Evolutionary conservation across 352 stramenopile species (phyloP), one percentile per base, ranked within the genome.

Genomic region (Aphanomyces invadans): DNA sequence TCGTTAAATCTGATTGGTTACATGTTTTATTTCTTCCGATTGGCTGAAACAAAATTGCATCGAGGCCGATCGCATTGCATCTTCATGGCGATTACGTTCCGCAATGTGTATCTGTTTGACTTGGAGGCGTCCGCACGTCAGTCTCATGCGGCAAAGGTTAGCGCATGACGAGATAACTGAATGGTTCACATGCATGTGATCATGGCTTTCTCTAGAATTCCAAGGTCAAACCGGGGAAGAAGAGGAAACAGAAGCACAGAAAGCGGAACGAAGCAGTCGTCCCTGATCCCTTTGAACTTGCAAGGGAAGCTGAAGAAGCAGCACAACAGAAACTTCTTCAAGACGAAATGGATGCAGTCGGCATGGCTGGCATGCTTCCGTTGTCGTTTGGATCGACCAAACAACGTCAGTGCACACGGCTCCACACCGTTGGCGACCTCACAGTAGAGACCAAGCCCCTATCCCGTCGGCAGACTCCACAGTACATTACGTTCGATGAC

Each of bases 1-100:
- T 45, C 25, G 28, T 28, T 54, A 0, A 21, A 1, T 54, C 19
- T 12, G 19, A 28, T 54, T 54, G 19, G 19, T 54, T 54, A 23
- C 21, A 28, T 54, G 46, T 54, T 28, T 12, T 54, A 1, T 1
- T 54, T 21, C 3, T 33, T 21, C 36, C 19, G 11, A 57, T 57
- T 1, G 21, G 25, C 19, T 57, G 21, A 28, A 28, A 29, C 46
- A 48, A 48, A n/a, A 54, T 29, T 54, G 46, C 46, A 15, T 54
- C 25, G 23, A 2, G 19, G 21, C 9, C 25, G 9, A 54, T 12
- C 9, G 11, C 9, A 28, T 29, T 23, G 17, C 21, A 56, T n/a
- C 3, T 31, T 15, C 23, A 67, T 67, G 60, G 60, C 60, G 21
- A 67, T 67, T 44, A 67, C 60, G 42, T 67, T 60, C 49, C 60